Evolutionary conservation across 768 basidiomycete species (phyloP).

Genomic region (Plicaturopsis crispa): DNA sequence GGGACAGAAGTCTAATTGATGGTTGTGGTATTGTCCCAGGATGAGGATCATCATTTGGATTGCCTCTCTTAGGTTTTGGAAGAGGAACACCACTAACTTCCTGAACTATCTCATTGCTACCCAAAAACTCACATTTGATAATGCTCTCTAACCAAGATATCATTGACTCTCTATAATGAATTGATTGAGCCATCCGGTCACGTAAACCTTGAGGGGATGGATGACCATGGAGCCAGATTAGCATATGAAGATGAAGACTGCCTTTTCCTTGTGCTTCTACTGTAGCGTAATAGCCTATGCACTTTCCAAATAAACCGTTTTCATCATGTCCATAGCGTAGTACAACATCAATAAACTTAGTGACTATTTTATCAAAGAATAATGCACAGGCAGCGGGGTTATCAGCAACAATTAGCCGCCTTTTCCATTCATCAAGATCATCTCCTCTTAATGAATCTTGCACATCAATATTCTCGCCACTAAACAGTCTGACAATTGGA

Average conservation of each 20-base stretch:
- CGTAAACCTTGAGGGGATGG: conserved; percentile 13
- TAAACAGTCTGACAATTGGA: conserved; percentile 33
- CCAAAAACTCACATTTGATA: not conserved
- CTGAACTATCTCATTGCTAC: too few relatives aligned
- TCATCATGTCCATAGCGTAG: conserved; percentile 6
- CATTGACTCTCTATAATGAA: not conserved
- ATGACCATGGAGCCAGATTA: conserved; percentile 20
- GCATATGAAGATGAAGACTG: conserved; percentile 23
- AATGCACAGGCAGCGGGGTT: conserved; percentile 15
- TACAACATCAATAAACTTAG: conserved; percentile 11
- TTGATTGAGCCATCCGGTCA: not conserved
- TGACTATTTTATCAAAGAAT: conserved; percentile 16
- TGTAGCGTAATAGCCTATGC: conserved; percentile 20
- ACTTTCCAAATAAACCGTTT: conserved; percentile 25
- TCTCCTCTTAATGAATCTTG: conserved; percentile 18
- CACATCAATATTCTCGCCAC: too few relatives aligned
- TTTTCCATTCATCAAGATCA: too few relatives aligned
- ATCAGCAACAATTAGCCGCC: conserved; percentile 7
- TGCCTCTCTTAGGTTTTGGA: too few relatives aligned
- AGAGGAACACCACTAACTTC: too few relatives aligned
- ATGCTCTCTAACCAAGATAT: not conserved
- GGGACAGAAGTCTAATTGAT: too few relatives aligned
- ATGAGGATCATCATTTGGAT: too few relatives aligned
- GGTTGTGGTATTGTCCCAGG: too few relatives aligned
- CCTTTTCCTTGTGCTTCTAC: conserved; percentile 21